These are phyloP conservation scores for Hanseniaspora lachancei DNA, from an alignment of 805 yeast species.

Conservation along the genomic window DNA sequence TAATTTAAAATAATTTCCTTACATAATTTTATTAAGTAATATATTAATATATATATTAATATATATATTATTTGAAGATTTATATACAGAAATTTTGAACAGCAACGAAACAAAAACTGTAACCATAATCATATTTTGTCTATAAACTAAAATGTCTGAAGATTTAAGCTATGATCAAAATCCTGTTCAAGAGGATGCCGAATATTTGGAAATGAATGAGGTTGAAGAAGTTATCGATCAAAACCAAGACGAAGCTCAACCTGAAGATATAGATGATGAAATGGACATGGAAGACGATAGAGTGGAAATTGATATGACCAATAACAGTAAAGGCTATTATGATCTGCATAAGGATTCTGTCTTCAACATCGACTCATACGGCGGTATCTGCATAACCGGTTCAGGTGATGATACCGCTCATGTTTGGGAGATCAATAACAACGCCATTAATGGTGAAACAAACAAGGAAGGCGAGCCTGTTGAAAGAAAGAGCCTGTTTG, in stretches of 20 bases:
- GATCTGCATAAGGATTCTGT: constrained; percentile 84
- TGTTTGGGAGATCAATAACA: constrained; percentile 52
- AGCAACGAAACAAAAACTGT: neutral
- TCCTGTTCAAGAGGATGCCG: constrained; percentile 20
- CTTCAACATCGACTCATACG: constrained; percentile 71
- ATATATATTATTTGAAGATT: no score
- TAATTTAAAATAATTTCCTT: no score
- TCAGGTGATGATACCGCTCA: constrained; percentile 88
- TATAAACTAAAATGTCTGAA: constrained; percentile 1
- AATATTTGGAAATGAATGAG: constrained; percentile 32
- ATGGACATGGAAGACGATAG: constrained; percentile 33
- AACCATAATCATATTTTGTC: neutral
- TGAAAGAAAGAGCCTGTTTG: constrained; percentile 69
- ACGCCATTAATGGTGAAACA: constrained; percentile 8
- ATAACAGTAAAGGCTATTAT: constrained; percentile 79
- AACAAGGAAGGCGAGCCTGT: constrained; percentile 45
- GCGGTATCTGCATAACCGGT: constrained; percentile 74
- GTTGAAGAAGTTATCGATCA: constrained; percentile 29
- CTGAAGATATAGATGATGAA: constrained; percentile 28
- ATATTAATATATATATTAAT: no score
- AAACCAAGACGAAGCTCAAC: constrained; percentile 23
- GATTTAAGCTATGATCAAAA: constrained; percentile 8
- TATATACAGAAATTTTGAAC: neutral
- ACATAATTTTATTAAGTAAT: no score
- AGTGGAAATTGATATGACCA: constrained; percentile 72